Evolutionary conservation across 106 monocot species (phyloP).

Genomic region (Dendrobium huoshanense): DNA sequence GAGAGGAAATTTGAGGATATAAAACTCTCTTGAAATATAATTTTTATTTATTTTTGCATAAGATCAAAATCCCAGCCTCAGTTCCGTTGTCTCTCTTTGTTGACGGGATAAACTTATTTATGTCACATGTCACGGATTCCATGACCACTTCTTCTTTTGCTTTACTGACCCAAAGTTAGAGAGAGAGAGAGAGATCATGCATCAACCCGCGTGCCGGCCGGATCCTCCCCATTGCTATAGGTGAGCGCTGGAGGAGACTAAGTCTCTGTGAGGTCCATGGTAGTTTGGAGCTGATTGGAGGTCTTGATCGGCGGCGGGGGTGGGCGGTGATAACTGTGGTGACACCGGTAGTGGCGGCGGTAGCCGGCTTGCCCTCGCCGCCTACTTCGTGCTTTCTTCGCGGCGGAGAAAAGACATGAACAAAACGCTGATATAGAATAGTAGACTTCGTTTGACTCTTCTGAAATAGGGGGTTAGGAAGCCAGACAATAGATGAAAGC

Average conservation of each 20-base stretch:
- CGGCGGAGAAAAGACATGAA: not conserved
- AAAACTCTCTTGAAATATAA: no score
- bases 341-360: no score
- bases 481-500: slow-evolving; percentile 21
- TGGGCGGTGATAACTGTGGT: not conserved
- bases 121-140: not conserved
- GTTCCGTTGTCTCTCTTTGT: no score
- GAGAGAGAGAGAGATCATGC: not conserved
- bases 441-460: not conserved
- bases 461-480: not conserved
- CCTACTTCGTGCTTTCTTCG: not conserved
- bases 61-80: no score
- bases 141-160: not conserved
- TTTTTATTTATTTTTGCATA: no score
- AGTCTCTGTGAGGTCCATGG: not conserved
- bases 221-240: not conserved
- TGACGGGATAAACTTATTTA: not conserved
- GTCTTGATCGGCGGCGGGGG: not conserved
- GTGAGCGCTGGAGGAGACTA: not conserved
- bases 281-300: not conserved
- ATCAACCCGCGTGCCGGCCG: not conserved
- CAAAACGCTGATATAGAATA: not conserved
- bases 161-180: not conserved
- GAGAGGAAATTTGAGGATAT: no score
- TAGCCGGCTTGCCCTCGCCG: no score